Evolutionary conservation across 805 yeast species (phyloP), one percentile per base, ranked within the genome.

Genomic region (Sugiyamaella americana): DNA sequence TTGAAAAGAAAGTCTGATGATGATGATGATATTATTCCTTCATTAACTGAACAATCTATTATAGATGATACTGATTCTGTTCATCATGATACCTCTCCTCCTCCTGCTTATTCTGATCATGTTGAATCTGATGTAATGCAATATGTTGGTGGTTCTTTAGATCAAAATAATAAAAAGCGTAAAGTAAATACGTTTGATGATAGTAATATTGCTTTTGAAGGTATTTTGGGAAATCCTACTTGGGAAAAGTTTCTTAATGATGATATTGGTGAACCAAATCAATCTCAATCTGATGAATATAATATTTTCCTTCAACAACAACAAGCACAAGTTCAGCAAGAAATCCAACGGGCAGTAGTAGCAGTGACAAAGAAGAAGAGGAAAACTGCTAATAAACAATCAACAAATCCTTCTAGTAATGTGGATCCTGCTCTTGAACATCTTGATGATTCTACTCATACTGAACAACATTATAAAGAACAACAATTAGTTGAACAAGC

Each of bases 91-190:
- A 19, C 41, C n/a, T 8, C 29, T 8, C 20, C 37, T 35, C 8
- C 37, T 35, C 6, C 37, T 35, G 37, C 10, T 35, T 10, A 6
- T 35, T 18, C 41, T 10, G 65, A 40, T 4, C 18, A 19, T 43
- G 43, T 19, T 37, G 46, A 37, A 37, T 16, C 84, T 16, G 93
- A 88, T 0, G 88, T 84, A 16, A 72, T 84, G 77, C 73, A 76
- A 46, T 76, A 77, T 54, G 91, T 83, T 11, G 87, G 84, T 17
- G 84, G 82, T 4, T 74, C 80, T 1, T 62, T 82, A 37, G 77
- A 70, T 16, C 61, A 66, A 41, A 56, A 64, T 51, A 48, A 42
- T n/a, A 48, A 48, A 30, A 38, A 38, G 11, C 32, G 46, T n/a
- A 48, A 52, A 32, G 17, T 74, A 26, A 30, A 40, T 17, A 26